Evolutionary conservation across 805 yeast species (phyloP).

Genomic region (Isabelozyma pseudorhagii): DNA sequence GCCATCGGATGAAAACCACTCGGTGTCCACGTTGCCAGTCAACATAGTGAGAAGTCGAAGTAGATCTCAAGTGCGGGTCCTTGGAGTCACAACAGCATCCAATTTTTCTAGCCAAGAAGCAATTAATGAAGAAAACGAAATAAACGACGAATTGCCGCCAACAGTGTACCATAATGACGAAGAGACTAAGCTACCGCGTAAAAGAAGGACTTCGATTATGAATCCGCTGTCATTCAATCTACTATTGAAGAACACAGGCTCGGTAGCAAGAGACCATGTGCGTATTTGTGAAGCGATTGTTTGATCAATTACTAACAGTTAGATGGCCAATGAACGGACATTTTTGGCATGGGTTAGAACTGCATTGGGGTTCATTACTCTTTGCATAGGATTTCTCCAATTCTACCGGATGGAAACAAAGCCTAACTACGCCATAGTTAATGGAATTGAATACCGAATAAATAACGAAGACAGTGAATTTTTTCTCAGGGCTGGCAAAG

Average conservation of each 20-base stretch:
- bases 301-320: constrained; percentile 10
- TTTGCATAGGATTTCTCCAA: constrained; percentile 22
- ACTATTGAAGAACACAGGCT: constrained; percentile 24
- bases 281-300: constrained; percentile 7
- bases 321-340: constrained; percentile 35
- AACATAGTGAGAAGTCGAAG: background rate
- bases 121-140: background rate
- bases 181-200: background rate
- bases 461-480: background rate
- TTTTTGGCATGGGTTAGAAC: constrained; percentile 29
- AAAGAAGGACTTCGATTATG: background rate
- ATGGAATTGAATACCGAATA: constrained; percentile 2
- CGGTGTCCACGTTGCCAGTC: background rate
- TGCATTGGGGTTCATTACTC: constrained; percentile 16
- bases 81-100: background rate
- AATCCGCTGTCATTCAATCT: constrained; percentile 5
- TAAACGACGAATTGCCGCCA: background rate
- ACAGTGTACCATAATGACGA: background rate
- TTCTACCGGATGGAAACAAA: constrained; percentile 15
- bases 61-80: background rate
- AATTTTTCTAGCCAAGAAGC: background rate
- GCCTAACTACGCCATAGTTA: constrained; percentile 3
- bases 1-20: background rate
- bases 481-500: constrained; percentile 9
- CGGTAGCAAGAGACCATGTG: constrained; percentile 40